Evolutionary conservation across 1,284 basidiomycete species (phyloP), one percentile per base, ranked within the genome.

Genomic region (Lentinula novae-zelandiae): DNA sequence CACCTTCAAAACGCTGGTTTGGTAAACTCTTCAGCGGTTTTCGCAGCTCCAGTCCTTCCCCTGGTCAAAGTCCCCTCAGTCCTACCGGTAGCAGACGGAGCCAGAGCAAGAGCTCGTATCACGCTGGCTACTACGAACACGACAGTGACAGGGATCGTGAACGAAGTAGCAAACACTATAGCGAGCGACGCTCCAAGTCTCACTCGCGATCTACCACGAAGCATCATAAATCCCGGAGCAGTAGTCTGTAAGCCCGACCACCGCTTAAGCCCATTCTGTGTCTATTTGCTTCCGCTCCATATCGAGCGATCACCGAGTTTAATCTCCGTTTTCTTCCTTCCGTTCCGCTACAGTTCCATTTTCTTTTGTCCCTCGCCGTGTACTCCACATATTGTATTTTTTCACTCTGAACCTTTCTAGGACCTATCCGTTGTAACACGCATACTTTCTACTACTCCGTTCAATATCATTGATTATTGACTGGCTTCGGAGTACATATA

Each of bases 1-100:
- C 58, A 7, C 58, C 58, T 53, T 52, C 53, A 31, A 60, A 60
- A 36, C 9, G 39, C 27, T 60, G 60, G 60, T 33, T 60, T 13
- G 53, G 53, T 22, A 54, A 55, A 27, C 34, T 60, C 34, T 56
- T 60, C 20, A 54, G 53, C 46, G 31, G 53, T 9, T 44, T 60
- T 15, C 53, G 60, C 15, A 51, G 46, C 17, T 49, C 60, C 8
- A 60, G 59, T 49, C 59, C 59, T 20, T 44, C 53, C 5, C 39
- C 39, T 20, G 13, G 12, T 15, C 53, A 42, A 10, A 55, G 44
- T 38, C 60, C 60, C 53, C 27, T 40, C 6, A 60, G 57, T 22
- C 57, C 48, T 48, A 33, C 44, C 34, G 42, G 44, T 44, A 60
- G 53, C 34, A 39, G 51, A 39, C 49, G 49, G 22, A 51, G 27